A percentile compares a stretch with the other conserved stretches of the same genome.
Conservation (phyloP, 108 stramenopile species). For the Cyclotella baltica region DNA sequence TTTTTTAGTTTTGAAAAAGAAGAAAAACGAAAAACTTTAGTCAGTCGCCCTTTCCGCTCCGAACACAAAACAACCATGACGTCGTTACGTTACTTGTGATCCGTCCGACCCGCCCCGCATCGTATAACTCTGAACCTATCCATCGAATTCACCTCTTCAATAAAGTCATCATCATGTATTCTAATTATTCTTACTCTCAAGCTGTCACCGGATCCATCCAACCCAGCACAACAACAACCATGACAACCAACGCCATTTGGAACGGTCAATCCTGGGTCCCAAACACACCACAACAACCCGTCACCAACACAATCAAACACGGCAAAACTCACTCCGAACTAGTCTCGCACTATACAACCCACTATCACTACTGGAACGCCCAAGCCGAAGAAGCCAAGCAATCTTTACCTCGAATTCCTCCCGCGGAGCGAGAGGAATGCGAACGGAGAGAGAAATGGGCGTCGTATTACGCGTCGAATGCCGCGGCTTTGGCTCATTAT, state of each 20-base stretch:
- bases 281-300: neutral
- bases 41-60: too few species aligned
- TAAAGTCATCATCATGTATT: conserved; percentile 20
- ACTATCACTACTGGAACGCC: conserved; percentile 69
- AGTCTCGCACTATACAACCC: conserved; percentile 55
- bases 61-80: too few species aligned
- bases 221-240: neutral
- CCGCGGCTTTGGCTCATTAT: conserved; percentile 72
- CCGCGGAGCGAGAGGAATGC: conserved; percentile 33
- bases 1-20: too few species aligned
- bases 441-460: conserved; percentile 61
- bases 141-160: too few species aligned
- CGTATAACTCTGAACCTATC: too few species aligned
- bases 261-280: conserved; percentile 21
- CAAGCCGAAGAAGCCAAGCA: conserved; percentile 31
- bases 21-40: too few species aligned
- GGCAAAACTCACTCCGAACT: conserved; percentile 44
- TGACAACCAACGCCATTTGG: conserved; percentile 1
- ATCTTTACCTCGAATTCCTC: conserved; percentile 1
- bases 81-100: too few species aligned
- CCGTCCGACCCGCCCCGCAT: too few species aligned
- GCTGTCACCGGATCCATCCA: neutral
- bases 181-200: conserved; percentile 16
- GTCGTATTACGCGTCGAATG: conserved; percentile 63
- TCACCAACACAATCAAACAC: conserved; percentile 25